Conservation (phyloP, 805 yeast species). For the Kodamaea hsintzibuensis region DNA sequence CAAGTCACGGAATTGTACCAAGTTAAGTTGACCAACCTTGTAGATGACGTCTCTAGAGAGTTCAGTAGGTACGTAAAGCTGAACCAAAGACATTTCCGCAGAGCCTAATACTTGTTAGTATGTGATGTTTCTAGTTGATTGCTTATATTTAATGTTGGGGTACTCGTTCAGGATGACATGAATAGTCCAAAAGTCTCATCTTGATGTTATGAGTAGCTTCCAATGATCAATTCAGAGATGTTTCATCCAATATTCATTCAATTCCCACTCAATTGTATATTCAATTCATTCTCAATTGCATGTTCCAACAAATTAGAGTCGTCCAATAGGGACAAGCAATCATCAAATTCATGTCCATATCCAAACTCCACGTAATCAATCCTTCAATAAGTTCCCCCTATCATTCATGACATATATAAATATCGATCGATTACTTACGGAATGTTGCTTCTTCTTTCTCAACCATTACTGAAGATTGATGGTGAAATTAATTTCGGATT, state of each 20-base stretch:
- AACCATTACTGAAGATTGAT: conserved; percentile 14
- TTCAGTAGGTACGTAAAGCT: conserved; percentile 88
- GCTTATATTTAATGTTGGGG: no score
- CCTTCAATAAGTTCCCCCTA: background rate
- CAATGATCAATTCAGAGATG: background rate
- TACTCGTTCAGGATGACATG: background rate
- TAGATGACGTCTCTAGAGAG: conserved; percentile 84
- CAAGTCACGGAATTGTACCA: conserved; percentile 82
- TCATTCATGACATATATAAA: background rate
- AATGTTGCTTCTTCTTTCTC: conserved; percentile 47
- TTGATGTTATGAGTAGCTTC: background rate
- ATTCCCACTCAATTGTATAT: background rate
- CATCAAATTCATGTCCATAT: background rate
- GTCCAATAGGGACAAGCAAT: background rate
- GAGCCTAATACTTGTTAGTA: conserved; percentile 52
- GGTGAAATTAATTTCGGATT: background rate
- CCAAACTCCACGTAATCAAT: background rate
- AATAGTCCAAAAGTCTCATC: background rate
- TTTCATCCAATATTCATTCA: background rate
- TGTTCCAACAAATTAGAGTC: no score
- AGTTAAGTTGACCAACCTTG: conserved; percentile 81
- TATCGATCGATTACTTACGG: conserved; percentile 33
- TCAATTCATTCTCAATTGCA: no score
- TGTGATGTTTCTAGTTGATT: no score
- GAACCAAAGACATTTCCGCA: conserved; percentile 95